Percentiles rank a stretch among this genome's conserved stretches.
These are phyloP conservation scores for Pseudogymnoascus sp. DNA, from an alignment of 2,329 filamentous ascomycete genomes.

Conservation along the genomic window DNA sequence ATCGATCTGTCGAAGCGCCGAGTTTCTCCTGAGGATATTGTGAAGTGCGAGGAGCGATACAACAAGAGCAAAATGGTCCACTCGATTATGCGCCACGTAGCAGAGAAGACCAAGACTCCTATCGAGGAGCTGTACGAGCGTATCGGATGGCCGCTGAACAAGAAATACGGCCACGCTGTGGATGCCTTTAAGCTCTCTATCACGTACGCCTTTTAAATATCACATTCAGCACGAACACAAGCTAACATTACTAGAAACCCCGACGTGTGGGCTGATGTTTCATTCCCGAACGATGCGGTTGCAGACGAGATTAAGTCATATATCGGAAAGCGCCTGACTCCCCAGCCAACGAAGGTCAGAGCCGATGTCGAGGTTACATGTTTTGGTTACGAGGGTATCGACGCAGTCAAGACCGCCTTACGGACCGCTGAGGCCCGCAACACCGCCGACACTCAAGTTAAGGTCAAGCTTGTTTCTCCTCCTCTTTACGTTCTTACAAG, in stretches of 20 bases:
- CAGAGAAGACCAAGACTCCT: constrained; percentile 91
- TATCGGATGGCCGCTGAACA: constrained; percentile 96
- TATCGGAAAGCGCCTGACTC: constrained; percentile 93
- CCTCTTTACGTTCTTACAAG: constrained; percentile 94
- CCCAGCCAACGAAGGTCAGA: constrained; percentile 97
- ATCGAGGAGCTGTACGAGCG: constrained; percentile 90
- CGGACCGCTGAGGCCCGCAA: constrained; percentile 88
- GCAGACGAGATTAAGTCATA: constrained; percentile 88
- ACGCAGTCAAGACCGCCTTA: constrained; percentile 90
- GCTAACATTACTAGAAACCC: constrained; percentile 58
- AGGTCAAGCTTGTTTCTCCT: constrained; percentile 96
- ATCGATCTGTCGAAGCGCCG: constrained; percentile 98
- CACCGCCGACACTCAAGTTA: constrained; percentile 87
- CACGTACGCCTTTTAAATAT: constrained; percentile 53
- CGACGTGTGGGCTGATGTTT: constrained; percentile 89
- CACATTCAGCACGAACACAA: not conserved
- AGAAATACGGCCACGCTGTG: constrained; percentile 92
- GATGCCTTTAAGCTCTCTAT: constrained; percentile 99
- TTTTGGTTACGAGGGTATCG: constrained; percentile 95
- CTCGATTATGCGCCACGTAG: constrained; percentile 97
- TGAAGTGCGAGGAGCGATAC: constrained; percentile 98
- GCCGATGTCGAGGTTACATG: constrained; percentile 95
- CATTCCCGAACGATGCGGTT: constrained; percentile 78
- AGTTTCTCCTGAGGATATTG: constrained; percentile 93
- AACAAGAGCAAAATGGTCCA: constrained; percentile 99